Evolutionary conservation across 257 asterid genomes (phyloP).

Genomic region (Leonotis leonurus): DNA sequence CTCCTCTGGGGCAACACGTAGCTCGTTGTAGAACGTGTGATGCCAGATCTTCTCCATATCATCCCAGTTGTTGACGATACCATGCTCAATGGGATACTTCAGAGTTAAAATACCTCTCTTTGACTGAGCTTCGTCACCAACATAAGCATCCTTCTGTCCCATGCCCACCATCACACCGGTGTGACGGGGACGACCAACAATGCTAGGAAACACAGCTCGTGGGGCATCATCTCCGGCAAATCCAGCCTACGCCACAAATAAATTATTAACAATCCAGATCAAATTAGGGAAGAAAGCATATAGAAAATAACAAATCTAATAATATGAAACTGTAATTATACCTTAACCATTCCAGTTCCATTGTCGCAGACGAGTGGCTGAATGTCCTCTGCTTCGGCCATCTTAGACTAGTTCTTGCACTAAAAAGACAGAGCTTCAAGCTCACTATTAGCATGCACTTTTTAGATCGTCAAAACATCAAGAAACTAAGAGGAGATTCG

Average conservation of each 20-base stretch:
- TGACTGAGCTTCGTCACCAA: constrained; percentile 91
- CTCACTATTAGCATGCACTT: constrained; percentile 6
- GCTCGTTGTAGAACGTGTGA: constrained; percentile 88
- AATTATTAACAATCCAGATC: background rate
- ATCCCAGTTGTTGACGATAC: constrained; percentile 92
- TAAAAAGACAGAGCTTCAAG: constrained; percentile 11
- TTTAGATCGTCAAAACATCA: background rate
- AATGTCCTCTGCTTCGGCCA: constrained; percentile 47
- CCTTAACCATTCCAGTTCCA: constrained; percentile 59
- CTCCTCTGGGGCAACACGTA: constrained; percentile 94
- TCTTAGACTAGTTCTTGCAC: constrained; percentile 21
- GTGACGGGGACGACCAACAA: constrained; percentile 89
- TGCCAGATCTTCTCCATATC: constrained; percentile 99
- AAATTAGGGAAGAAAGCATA: background rate
- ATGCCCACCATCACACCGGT: constrained; percentile 96
- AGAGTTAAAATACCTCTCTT: constrained; percentile 82
- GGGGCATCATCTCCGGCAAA: constrained; percentile 98
- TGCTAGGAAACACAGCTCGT: constrained; percentile 88
- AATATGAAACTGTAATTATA: constrained; percentile 4
- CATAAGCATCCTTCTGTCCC: constrained; percentile 93
- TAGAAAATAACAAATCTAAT: background rate
- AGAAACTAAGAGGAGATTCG: background rate
- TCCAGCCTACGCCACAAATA: no score
- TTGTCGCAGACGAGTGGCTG: constrained; percentile 54
- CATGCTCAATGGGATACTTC: constrained; percentile 90